Evolutionary conservation across 306 rosid genomes (phyloP).

Genomic region (Lathyrus aphaca): DNA sequence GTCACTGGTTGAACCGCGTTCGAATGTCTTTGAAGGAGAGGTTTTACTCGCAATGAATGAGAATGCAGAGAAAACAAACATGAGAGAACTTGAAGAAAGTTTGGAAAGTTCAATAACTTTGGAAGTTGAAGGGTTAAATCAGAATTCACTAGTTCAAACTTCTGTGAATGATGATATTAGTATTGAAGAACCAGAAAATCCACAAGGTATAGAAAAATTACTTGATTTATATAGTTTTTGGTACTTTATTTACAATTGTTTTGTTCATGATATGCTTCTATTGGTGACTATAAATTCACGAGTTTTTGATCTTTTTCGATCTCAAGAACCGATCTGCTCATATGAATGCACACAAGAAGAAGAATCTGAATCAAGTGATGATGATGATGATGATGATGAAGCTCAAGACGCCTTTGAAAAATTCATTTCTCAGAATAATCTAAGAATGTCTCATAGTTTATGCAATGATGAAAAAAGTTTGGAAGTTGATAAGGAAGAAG

Average conservation of each 20-base stretch:
- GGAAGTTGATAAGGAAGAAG: constrained; percentile 42
- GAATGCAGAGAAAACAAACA: constrained; percentile 36
- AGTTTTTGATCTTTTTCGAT: constrained; percentile 37
- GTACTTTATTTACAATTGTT: background rate
- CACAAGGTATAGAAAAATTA: constrained; percentile 52
- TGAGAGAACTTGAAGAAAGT: constrained; percentile 45
- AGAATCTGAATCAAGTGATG: constrained; percentile 46
- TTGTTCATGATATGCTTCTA: background rate
- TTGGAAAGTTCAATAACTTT: constrained; percentile 30
- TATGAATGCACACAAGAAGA: constrained; percentile 44
- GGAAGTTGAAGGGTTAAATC: constrained; percentile 38
- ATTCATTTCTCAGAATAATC: constrained; percentile 49
- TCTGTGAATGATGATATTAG: constrained; percentile 32
- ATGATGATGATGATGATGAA: constrained; percentile 42
- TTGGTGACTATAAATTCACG: constrained; percentile 17
- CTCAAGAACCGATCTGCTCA: constrained; percentile 37
- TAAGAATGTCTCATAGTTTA: constrained; percentile 38
- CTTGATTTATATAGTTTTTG: constrained; percentile 27
- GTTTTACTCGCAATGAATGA: constrained; percentile 17
- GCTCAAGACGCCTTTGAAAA: constrained; percentile 42
- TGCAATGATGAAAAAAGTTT: constrained; percentile 35
- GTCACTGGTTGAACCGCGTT: constrained; percentile 32
- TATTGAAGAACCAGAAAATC: constrained; percentile 39
- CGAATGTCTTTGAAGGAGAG: constrained; percentile 30
- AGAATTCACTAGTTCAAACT: constrained; percentile 33